Evolutionary conservation across 352 stramenopile species (phyloP).

Genomic region (Peronosclerospora sorghi): DNA sequence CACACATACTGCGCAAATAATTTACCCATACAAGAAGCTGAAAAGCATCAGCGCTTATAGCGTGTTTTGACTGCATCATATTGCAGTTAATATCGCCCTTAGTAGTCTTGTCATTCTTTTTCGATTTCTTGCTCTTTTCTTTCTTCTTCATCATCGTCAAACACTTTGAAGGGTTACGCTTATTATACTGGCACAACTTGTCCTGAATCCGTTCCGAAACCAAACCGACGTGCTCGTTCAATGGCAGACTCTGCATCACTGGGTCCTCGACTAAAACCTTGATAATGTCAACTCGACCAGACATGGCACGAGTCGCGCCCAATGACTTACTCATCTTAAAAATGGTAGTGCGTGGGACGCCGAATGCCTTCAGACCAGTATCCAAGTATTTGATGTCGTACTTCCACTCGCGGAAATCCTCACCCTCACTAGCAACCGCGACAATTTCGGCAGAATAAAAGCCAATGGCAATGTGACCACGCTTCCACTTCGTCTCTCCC

Average conservation of each 20-base stretch:
- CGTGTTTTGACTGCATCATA: slow-evolving; percentile 71
- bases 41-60: slow-evolving; percentile 69
- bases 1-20: slow-evolving; percentile 92
- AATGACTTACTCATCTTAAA: slow-evolving; percentile 64
- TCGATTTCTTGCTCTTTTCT: slow-evolving; percentile 79
- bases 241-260: slow-evolving; percentile 78
- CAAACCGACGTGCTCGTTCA: slow-evolving; percentile 78
- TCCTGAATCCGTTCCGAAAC: slow-evolving; percentile 83
- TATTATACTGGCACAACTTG: slow-evolving; percentile 66
- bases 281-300: slow-evolving; percentile 74
- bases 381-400: slow-evolving; percentile 85
- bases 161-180: slow-evolving; percentile 61
- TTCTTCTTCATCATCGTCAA: slow-evolving; percentile 43
- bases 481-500: slow-evolving; percentile 81
- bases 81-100: slow-evolving; percentile 46
- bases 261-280: slow-evolving; percentile 55
- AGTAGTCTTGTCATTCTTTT: slow-evolving; percentile 35
- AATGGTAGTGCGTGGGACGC: slow-evolving; percentile 59
- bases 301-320: slow-evolving; percentile 67
- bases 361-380: slow-evolving; percentile 70
- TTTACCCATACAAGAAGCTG: slow-evolving; percentile 96
- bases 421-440: slow-evolving; percentile 42
- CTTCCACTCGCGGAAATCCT: slow-evolving; percentile 55
- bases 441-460: slow-evolving; percentile 65
- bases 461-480: slow-evolving; percentile 66